A percentile compares a stretch with the other conserved stretches of the same genome.
Conservation (phyloP, 2,329 filamentous ascomycete genomes). For the Elsinoe arachidis region DNA sequence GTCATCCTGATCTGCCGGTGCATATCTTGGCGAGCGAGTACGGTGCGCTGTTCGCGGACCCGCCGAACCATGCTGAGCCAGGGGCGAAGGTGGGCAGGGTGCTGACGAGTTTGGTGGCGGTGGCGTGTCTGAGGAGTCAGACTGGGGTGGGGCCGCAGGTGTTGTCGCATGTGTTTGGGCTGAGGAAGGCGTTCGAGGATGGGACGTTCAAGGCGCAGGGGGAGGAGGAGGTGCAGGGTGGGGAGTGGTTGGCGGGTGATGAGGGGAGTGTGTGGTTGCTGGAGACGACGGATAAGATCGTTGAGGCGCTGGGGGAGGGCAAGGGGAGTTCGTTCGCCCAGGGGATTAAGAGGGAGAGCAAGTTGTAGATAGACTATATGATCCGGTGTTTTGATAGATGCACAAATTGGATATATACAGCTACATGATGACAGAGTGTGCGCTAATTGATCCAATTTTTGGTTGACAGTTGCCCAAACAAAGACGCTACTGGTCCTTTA, state of each 20-base stretch:
- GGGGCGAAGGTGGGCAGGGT: slow-evolving; percentile 56
- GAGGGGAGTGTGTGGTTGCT: slow-evolving; percentile 58
- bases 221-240: slow-evolving; percentile 49
- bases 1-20: slow-evolving; percentile 73
- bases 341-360: slow-evolving; percentile 22
- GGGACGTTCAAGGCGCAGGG: slow-evolving; percentile 44
- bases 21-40: slow-evolving; percentile 72
- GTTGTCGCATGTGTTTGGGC: slow-evolving; percentile 68
- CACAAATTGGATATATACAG: not conserved
- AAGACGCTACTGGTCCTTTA: slow-evolving; percentile 14
- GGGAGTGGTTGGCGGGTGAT: slow-evolving; percentile 54
- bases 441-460: not conserved
- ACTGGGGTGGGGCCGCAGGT: slow-evolving; percentile 78
- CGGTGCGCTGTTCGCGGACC: slow-evolving; percentile 63
- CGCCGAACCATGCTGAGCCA: slow-evolving; percentile 30
- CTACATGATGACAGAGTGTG: not conserved
- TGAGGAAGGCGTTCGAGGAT: slow-evolving; percentile 67
- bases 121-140: slow-evolving; percentile 68
- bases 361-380: slow-evolving; percentile 2
- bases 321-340: slow-evolving; percentile 50
- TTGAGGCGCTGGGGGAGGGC: slow-evolving; percentile 40
- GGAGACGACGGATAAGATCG: slow-evolving; percentile 52
- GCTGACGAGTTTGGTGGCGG: slow-evolving; percentile 63
- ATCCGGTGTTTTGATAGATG: not conserved
- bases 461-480: not conserved